phyloP scores from a whole-genome alignment of 1,139 yeast species.

The Debaryomyces udenii region DNA sequence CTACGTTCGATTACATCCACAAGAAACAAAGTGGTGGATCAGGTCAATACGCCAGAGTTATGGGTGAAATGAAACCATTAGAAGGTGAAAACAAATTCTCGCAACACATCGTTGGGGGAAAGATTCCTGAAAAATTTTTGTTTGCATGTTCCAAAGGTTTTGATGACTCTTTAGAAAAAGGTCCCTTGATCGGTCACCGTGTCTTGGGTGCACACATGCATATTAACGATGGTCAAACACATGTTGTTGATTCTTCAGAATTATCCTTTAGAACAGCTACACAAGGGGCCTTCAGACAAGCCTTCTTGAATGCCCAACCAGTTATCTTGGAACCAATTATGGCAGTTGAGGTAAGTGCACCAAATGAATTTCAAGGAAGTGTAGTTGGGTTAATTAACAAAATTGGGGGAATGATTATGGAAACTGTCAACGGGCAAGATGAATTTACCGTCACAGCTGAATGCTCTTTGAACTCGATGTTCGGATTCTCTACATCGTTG shows the following conservation, averaged over 20 bases:
- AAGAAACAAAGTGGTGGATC: constrained; percentile 99
- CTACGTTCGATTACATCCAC: constrained; percentile 91
- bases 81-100: constrained; percentile 74
- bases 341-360: constrained; percentile 92
- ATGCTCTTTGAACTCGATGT: constrained; percentile 92
- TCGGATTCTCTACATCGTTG: constrained; percentile 92
- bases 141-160: constrained; percentile 96
- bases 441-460: constrained; percentile 94
- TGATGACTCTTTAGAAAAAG: constrained; percentile 93
- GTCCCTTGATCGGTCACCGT: constrained; percentile 93
- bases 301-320: constrained; percentile 82
- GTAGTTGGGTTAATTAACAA: constrained; percentile 92
- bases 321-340: constrained; percentile 94
- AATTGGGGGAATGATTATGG: constrained; percentile 88
- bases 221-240: constrained; percentile 96
- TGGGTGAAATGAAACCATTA: constrained; percentile 75
- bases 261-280: constrained; percentile 94
- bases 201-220: constrained; percentile 93
- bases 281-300: constrained; percentile 87
- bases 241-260: constrained; percentile 96
- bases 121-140: constrained; percentile 91
- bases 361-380: constrained; percentile 93
- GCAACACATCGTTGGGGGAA: constrained; percentile 94
- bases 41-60: constrained; percentile 97
- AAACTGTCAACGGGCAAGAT: constrained; percentile 91